A percentile compares a stretch with the other conserved stretches of the same genome.
Conservation (phyloP, 768 basidiomycete species). For the Tulasnella sp. region DNA sequence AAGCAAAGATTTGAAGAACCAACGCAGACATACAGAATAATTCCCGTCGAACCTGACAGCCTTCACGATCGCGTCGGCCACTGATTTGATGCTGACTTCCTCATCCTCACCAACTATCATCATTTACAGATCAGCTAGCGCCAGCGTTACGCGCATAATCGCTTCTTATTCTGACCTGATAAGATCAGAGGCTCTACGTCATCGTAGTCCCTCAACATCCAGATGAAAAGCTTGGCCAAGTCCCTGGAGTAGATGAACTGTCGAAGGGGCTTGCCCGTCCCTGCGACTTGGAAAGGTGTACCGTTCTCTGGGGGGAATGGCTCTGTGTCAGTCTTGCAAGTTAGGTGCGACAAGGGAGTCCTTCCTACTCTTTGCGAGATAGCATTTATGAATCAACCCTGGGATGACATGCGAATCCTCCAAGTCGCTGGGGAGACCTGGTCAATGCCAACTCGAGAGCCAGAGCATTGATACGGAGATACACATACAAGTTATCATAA, state of each 20-base stretch:
- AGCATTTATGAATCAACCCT: conserved; percentile 85
- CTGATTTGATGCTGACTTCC: conserved; percentile 84
- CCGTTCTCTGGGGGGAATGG: conserved; percentile 44
- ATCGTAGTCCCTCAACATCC: conserved; percentile 82
- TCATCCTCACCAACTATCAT: conserved; percentile 79
- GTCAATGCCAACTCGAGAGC: conserved; percentile 5
- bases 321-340: background rate
- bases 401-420: conserved; percentile 92
- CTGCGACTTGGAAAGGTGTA: conserved; percentile 77
- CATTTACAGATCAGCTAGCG: background rate
- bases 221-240: conserved; percentile 90
- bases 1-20: background rate
- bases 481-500: conserved; percentile 78
- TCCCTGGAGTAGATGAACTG: conserved; percentile 98
- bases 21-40: conserved; percentile 51
- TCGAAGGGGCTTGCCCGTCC: conserved; percentile 85
- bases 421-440: conserved; percentile 49
- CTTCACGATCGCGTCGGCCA: conserved; percentile 84
- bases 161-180: conserved; percentile 59
- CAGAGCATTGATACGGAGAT: background rate
- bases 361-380: conserved; percentile 71
- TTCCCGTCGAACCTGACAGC: conserved; percentile 69
- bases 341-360: background rate
- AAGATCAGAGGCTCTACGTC: conserved; percentile 89
- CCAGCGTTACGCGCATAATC: background rate